Percentiles rank a stretch among this genome's conserved stretches.
Evolutionary conservation across 805 yeast species (phyloP).

Genomic region (Lipomyces starkeyi): DNA sequence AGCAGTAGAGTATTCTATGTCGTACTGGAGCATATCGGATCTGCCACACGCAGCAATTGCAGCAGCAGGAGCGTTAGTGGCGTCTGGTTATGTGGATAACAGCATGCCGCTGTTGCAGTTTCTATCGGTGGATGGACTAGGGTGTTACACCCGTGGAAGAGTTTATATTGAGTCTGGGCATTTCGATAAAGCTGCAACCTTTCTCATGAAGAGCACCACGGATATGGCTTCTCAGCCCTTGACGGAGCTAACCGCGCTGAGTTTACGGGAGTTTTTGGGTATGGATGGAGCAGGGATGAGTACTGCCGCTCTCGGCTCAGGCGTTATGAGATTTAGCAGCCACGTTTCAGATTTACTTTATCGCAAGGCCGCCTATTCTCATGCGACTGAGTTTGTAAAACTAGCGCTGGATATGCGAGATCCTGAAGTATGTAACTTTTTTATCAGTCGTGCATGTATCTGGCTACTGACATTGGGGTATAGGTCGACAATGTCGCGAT

Average conservation of each 20-base stretch:
- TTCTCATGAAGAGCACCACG: conserved; percentile 12
- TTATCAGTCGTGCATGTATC: background rate
- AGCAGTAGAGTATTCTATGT: conserved; percentile 22
- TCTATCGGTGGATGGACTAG: conserved; percentile 18
- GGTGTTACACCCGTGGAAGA: conserved; percentile 27
- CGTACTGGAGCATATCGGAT: conserved; percentile 19
- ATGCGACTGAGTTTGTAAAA: conserved; percentile 50
- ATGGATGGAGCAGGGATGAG: background rate
- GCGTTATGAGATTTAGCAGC: conserved; percentile 49
- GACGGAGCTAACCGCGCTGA: conserved; percentile 6
- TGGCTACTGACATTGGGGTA: background rate
- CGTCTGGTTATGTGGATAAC: background rate
- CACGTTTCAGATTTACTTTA: conserved; percentile 50
- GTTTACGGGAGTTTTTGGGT: conserved; percentile 11
- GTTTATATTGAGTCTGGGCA: conserved; percentile 13
- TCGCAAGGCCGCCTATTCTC: conserved; percentile 42
- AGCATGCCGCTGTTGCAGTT: conserved; percentile 14
- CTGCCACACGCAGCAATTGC: conserved; percentile 17
- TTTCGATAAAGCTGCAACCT: conserved; percentile 13
- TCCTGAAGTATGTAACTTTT: background rate
- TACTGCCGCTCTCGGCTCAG: conserved; percentile 42
- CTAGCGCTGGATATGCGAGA: conserved; percentile 37
- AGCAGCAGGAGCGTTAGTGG: conserved; percentile 16
- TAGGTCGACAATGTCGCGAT: background rate
- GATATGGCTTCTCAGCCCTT: conserved; percentile 8